Conservation (phyloP, 1,284 basidiomycete species). For the Moesziomyces sp. region DNA sequence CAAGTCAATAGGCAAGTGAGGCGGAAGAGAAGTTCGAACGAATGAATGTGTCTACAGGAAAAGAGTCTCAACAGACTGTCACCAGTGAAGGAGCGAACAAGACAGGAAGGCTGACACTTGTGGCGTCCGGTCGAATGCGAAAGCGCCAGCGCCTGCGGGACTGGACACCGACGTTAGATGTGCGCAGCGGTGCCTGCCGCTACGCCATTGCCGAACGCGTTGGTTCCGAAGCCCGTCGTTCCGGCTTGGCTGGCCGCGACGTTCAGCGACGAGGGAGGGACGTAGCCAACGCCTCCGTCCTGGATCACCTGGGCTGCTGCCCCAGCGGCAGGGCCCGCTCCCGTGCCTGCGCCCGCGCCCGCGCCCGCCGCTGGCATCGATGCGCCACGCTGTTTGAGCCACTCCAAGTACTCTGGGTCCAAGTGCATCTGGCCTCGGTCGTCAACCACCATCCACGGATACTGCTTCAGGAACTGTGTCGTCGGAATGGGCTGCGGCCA, state of each 20-base stretch:
- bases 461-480: conserved; percentile 41
- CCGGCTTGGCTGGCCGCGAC: conserved; percentile 2
- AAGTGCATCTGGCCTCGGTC: conserved; percentile 24
- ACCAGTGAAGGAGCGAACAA: too few relatives aligned
- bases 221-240: conserved; percentile 8
- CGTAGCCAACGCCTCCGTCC: conserved; percentile 24
- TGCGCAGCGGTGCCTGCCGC: conserved; percentile 25
- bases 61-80: too few relatives aligned
- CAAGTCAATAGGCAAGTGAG: conserved; percentile 43
- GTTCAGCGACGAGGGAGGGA: conserved; percentile 16
- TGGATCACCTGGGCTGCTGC: not conserved
- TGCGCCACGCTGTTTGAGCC: conserved; percentile 23
- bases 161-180: not conserved
- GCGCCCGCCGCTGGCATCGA: not conserved
- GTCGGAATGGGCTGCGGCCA: conserved; percentile 46
- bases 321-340: not conserved
- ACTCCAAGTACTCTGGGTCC: conserved; percentile 21
- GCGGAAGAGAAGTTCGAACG: too few relatives aligned
- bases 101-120: not conserved
- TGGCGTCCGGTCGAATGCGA: too few relatives aligned
- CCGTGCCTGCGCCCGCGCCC: not conserved
- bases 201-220: conserved; percentile 26
- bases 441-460: conserved; percentile 33
- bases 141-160: too few relatives aligned
- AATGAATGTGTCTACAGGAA: too few relatives aligned